Conservation (phyloP, 495 filamentous ascomycete species). For the Penicillium arizonense region DNA sequence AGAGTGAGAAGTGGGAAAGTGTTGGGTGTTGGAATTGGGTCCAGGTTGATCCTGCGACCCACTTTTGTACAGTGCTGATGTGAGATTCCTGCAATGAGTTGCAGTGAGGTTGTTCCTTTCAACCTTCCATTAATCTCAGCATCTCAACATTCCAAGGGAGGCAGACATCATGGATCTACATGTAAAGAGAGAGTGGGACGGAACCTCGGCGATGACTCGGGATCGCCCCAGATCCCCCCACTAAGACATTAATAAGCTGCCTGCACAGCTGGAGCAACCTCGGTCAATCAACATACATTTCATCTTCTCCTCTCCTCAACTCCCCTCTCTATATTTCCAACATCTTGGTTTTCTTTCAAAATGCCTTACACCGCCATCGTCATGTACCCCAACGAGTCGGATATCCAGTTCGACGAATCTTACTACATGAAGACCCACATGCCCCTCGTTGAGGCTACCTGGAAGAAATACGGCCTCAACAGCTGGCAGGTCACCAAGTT, state of each 20-base stretch:
- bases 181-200: background rate
- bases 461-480: conserved; percentile 18
- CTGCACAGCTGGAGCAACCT: background rate
- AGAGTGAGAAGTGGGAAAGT: no score
- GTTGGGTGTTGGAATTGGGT: no score
- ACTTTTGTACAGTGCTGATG: background rate
- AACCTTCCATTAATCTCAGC: no score
- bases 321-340: background rate
- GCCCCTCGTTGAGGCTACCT: conserved; percentile 21
- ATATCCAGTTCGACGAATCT: conserved; percentile 20
- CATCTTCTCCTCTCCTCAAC: background rate
- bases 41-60: background rate
- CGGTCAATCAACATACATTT: background rate
- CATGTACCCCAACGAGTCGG: conserved; percentile 24
- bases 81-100: background rate
- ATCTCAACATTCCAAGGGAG: background rate
- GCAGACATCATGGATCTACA: no score
- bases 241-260: conserved; percentile 7
- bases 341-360: background rate
- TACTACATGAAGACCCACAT: conserved; percentile 29
- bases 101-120: no score
- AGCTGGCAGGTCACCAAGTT: conserved; percentile 23
- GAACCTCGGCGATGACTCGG: background rate
- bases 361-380: conserved; percentile 21
- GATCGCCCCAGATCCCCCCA: background rate